Percentiles rank a stretch among this genome's conserved stretches.
phyloP scores from a whole-genome alignment of 2,329 filamentous ascomycete genomes.

The Paramyrothecium sp. region DNA sequence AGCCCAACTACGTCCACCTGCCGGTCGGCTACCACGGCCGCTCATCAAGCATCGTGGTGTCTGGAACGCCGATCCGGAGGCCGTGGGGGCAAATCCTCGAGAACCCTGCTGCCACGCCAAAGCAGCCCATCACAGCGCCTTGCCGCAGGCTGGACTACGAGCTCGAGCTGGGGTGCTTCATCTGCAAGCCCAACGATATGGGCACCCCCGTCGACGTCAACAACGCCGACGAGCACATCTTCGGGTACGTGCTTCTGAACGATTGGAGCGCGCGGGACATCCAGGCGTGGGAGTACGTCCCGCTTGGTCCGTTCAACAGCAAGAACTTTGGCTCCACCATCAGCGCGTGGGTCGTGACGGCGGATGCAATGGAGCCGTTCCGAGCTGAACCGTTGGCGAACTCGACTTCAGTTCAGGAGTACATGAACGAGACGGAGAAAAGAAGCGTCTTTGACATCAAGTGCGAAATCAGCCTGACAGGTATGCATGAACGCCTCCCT shows the following conservation, averaged over 20 bases:
- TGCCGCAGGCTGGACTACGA: slow-evolving; percentile 69
- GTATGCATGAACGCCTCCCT: background rate
- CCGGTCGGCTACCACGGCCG: slow-evolving; percentile 81
- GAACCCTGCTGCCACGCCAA: slow-evolving; percentile 42
- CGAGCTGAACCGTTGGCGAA: slow-evolving; percentile 23
- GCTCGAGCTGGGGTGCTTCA: slow-evolving; percentile 73
- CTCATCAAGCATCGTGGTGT: slow-evolving; percentile 72
- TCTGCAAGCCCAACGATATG: slow-evolving; percentile 64
- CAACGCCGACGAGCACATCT: slow-evolving; percentile 67
- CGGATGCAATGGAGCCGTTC: slow-evolving; percentile 49
- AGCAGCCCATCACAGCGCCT: slow-evolving; percentile 57
- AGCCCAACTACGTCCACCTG: slow-evolving; percentile 78
- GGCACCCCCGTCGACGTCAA: slow-evolving; percentile 64
- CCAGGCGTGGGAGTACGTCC: slow-evolving; percentile 59
- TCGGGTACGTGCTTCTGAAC: slow-evolving; percentile 66
- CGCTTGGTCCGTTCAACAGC: slow-evolving; percentile 60
- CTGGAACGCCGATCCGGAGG: slow-evolving; percentile 68
- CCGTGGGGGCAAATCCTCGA: slow-evolving; percentile 71
- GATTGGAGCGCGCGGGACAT: slow-evolving; percentile 65
- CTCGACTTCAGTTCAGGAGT: slow-evolving; percentile 28
- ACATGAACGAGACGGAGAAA: slow-evolving; percentile 54
- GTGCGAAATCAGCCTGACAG: background rate
- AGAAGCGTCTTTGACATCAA: slow-evolving; percentile 34
- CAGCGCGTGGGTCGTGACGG: slow-evolving; percentile 60
- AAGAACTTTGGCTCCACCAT: slow-evolving; percentile 62